Base-by-base conservation (phyloP, 2,329 filamentous ascomycete species). In the Aspergillus calidoustus region DNA sequence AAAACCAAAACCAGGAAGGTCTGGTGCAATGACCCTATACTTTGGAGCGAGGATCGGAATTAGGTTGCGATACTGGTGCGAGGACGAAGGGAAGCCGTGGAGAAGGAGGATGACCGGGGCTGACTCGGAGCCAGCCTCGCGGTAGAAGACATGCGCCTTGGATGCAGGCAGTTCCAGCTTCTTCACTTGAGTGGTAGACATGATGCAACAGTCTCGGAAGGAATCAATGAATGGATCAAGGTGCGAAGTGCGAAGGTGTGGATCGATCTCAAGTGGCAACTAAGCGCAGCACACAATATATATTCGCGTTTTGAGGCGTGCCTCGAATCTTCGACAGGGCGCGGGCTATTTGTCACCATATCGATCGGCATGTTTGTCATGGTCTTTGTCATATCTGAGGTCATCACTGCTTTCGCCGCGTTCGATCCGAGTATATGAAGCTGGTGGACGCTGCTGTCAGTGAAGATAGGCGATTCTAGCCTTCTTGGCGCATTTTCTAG, bases 1-100 rank as follows among this genome's bases (percentile, higher is more conserved):
- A 73, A 87, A 86, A 55, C 86, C 86, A 65, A 82, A 89, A 15
- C 84, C 85, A 1, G 86, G 86, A 3, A 87, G 77, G 69, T 88
- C 86, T 0, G 85, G 86, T 0, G 85, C 86, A 15, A 88, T 69
- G 54, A 83, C 72, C 34, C 77, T 79, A 63, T 81, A 82, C 30
- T 74, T 71, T 19, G 69, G 52, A 1, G 77, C 72, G 4, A 83
- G 77, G 13, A 80, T 67, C 34, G 80, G 80, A 17, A 82, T 82
- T 19, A 83, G 67, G 49, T 81, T 77, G 30, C 80, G 76, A 64
- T 74, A 83, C 68, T 82, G 77, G 63, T 79, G 71, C 0, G 80
- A 82, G 7, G 80, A 81, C 7, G 78, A 76, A 3, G 81, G 79
- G 62, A 79, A 82, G 59, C 81, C 81, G 57, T 82, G 80, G 13